Base-by-base conservation (phyloP, 2,329 filamentous ascomycete species). In the Coniochaeta pulveracea region DNA sequence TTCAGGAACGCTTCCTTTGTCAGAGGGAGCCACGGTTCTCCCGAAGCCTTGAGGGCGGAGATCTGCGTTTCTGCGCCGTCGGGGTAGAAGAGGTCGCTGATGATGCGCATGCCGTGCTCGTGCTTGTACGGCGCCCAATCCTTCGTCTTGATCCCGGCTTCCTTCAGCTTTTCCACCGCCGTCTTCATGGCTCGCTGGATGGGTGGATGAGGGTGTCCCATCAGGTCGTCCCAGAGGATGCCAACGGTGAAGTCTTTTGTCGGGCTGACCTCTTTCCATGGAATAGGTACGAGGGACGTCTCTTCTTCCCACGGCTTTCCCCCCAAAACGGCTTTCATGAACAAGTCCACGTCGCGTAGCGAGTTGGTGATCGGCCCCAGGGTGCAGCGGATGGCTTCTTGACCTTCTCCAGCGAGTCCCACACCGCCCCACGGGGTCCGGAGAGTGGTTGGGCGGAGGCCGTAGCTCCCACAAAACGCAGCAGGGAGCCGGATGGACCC, bases 151-250 rank as follows among this genome's bases (percentile, higher is more conserved):
- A 76, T 59, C 2, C 66, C 67, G 0, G 62, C 57, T 0, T 47
- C 50, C 24, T 54, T 44, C 10, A 78, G 54, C 31, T 50, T 59
- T 3, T 55, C 50, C 0, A 58, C 60, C 0, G 69, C 54, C 5
- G 58, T 49, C 3, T 55, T 49, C 8, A 83, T 49, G 1, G 72
- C 76, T 5, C 76, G 62, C 0, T 61, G 54, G 3, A 83, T 63
- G 0, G 79, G 79, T 3, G 80, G 77, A 10, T 26, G 29, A 4
- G 78, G 77, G 9, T 54, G 61, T 4, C 79, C 76, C 34, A 74
- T 61, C 5, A 65, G 69, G 46, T 82, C 78, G 48, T 77, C 60
- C 64, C 67, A 73, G 51, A 80, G 60, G 25, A 81, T 65, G 5
- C 58, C 76, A 34, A 83, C 56, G 24, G 59, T 66, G 14, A 80